phyloP scores from a whole-genome alignment of 768 basidiomycete genomes.

The Auriculariales sp. region DNA sequence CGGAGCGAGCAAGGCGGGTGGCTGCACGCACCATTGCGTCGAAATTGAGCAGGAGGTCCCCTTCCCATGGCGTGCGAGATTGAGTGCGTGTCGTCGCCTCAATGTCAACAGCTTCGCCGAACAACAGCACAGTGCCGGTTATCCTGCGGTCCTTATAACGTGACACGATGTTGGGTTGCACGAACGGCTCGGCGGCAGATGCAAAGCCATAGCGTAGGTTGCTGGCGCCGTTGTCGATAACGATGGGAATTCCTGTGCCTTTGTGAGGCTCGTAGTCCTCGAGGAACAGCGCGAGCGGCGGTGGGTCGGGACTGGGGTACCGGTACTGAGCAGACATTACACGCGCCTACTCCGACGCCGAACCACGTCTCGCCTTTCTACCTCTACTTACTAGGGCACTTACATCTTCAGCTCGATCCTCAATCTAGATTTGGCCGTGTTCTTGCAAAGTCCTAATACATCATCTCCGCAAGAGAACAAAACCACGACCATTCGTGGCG shows the following conservation, averaged over 20 bases:
- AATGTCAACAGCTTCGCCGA: slow-evolving; percentile 75
- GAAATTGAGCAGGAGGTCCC: slow-evolving; percentile 80
- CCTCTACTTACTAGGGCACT: too few species aligned
- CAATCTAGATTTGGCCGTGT: too few species aligned
- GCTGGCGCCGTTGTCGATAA: slow-evolving; percentile 85
- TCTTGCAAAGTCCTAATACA: too few species aligned
- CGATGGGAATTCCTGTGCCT: slow-evolving; percentile 41
- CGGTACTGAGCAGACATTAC: background rate
- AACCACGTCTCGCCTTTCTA: too few species aligned
- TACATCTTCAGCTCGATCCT: too few species aligned
- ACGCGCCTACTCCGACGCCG: background rate
- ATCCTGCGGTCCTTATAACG: slow-evolving; percentile 83
- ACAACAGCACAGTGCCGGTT: slow-evolving; percentile 70
- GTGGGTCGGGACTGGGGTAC: background rate
- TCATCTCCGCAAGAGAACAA: too few species aligned
- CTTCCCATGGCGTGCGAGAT: slow-evolving; percentile 80
- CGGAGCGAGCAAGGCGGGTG: background rate
- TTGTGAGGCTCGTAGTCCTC: slow-evolving; percentile 34
- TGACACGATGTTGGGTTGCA: slow-evolving; percentile 57
- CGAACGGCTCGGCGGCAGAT: slow-evolving; percentile 38
- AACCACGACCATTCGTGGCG: too few species aligned
- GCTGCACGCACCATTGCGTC: slow-evolving; percentile 70
- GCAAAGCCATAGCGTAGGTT: slow-evolving; percentile 75
- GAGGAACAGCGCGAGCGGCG: background rate
- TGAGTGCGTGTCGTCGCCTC: slow-evolving; percentile 76